phyloP scores from a whole-genome alignment of 306 rosid species.

The Spatholobus suberectus region DNA sequence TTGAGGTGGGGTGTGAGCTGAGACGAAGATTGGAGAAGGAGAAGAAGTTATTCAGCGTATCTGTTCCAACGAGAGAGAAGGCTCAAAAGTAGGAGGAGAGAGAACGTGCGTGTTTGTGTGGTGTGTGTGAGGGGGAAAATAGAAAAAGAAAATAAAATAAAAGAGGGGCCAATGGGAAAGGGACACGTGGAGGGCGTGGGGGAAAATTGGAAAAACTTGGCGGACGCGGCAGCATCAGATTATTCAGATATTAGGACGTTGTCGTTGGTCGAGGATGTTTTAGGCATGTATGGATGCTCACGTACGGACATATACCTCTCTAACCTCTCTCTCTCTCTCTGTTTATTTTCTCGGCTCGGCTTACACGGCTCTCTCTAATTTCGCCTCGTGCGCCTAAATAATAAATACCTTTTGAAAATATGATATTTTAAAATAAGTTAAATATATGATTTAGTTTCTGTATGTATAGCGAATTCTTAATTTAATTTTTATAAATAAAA shows the following conservation, averaged over 20 bases:
- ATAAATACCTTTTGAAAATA: neutral
- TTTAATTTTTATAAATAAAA: no score
- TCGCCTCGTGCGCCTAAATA: neutral
- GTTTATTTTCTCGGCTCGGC: neutral
- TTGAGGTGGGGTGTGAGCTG: neutral
- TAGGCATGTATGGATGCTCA: constrained; percentile 11
- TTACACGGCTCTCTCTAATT: neutral
- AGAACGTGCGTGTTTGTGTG: neutral
- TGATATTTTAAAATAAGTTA: no score
- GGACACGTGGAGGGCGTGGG: constrained; percentile 52
- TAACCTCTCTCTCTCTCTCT: no score
- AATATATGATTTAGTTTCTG: no score
- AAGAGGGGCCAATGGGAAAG: neutral
- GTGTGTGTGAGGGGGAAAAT: neutral
- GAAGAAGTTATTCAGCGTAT: constrained; percentile 52
- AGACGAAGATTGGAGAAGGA: constrained; percentile 44
- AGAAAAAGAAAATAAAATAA: neutral
- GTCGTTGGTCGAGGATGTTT: constrained; percentile 49
- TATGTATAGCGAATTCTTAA: no score
- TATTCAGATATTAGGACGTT: constrained; percentile 47
- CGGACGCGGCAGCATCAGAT: constrained; percentile 42
- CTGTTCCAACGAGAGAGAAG: constrained; percentile 56
- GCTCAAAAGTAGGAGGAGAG: constrained; percentile 44
- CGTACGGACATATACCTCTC: neutral
- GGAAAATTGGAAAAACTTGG: neutral